phyloP scores from a whole-genome alignment of 495 filamentous ascomycete species.

The Saxophila tyrrhenica region DNA sequence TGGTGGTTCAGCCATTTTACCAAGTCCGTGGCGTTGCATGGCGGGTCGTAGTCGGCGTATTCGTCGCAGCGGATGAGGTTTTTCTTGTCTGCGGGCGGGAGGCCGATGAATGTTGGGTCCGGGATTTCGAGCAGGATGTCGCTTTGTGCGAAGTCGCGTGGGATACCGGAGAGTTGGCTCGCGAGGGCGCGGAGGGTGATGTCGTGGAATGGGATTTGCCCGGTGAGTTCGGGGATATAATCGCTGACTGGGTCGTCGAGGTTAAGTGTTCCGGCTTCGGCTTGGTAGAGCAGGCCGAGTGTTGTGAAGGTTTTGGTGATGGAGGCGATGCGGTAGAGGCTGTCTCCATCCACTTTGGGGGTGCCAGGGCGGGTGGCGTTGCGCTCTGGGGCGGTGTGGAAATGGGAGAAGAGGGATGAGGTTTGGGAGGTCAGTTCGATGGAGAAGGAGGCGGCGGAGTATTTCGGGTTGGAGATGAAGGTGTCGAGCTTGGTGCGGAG shows the following conservation, averaged over 20 bases:
- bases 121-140: constrained; percentile 19
- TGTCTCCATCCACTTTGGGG: constrained; percentile 22
- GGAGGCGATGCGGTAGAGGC: constrained; percentile 29
- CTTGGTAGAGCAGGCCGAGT: constrained; percentile 26
- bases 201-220: constrained; percentile 27
- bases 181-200: constrained; percentile 29
- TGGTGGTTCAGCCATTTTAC: constrained; percentile 11
- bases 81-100: constrained; percentile 22
- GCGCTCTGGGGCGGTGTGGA: constrained; percentile 24
- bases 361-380: constrained; percentile 24
- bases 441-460: constrained; percentile 23
- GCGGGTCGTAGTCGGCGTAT: constrained; percentile 8
- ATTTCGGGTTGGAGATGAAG: constrained; percentile 5
- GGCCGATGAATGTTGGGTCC: constrained; percentile 14
- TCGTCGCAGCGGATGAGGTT: constrained; percentile 23
- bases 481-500: neutral
- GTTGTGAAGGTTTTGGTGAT: constrained; percentile 31
- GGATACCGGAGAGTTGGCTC: constrained; percentile 29
- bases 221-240: constrained; percentile 24
- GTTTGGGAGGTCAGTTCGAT: constrained; percentile 26
- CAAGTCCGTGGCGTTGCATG: constrained; percentile 17
- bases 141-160: constrained; percentile 22
- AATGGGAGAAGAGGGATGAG: constrained; percentile 23
- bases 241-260: constrained; percentile 24
- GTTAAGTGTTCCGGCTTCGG: constrained; percentile 27